Base-by-base conservation (phyloP, 257 asterid genomes). In the Nicotiana knightiana region DNA sequence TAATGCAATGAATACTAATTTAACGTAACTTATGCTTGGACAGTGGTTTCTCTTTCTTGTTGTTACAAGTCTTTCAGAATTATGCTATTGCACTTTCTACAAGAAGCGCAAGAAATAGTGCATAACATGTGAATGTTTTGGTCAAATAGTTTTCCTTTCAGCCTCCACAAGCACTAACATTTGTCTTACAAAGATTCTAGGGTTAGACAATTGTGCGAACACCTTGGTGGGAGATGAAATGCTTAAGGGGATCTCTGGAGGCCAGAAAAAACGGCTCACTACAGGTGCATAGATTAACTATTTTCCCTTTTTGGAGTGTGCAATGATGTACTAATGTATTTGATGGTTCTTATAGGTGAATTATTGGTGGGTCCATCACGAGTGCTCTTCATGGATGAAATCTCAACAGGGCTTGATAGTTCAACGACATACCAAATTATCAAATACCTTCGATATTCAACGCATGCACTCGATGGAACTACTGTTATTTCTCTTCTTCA, bases 201-300 rank as follows among this genome's bases (percentile, higher is more conserved):
- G 99, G 85, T 86, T 95, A 94, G 97, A 93, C 84, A 82, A 82
- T 63, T 95, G 99, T 79, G 96, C 97, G 81, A 97, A 95, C 87
- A 93, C 97, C 75, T 91, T 86, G 81, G 98, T 92, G 83, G 99
- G 99, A 86, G 98, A 95, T 88, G 98, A 93, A 91, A 95, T 93
- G 98, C 92, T 93, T 65, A 95, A 91, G 83, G 99, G 99, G 59
- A 95, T 95, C 76, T 95, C 99, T 33, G 99, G 99, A 64, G 99
- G 98, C 83, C 99, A 95, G 85, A 95, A 92, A 83, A 95, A 93
- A 89, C 93, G 99, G 85, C 91, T 95, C 81, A 88, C 98, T 81
- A 91, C 98, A 32, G 99, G 99, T 93, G 85, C 81, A 46, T 53
- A 81, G 59, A 73, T 81, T 80, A 37, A 48, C 21, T 8, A 75